These are phyloP conservation scores for Chytriomyces hyalinus DNA, from an alignment of 192 early-diverging fungal genomes.

Conservation along the genomic window DNA sequence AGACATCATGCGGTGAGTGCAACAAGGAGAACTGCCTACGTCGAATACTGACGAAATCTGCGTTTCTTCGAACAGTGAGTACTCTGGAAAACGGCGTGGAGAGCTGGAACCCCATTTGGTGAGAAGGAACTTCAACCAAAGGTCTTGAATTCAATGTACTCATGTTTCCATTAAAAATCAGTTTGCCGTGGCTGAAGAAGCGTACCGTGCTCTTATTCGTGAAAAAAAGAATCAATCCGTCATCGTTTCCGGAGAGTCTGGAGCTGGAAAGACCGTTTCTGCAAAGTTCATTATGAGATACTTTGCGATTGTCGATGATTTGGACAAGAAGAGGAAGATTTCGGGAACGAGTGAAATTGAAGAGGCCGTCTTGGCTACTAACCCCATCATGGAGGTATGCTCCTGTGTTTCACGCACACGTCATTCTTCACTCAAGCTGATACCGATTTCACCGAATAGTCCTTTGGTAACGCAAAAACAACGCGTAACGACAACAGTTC, in stretches of 20 bases:
- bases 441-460: constrained; percentile 37
- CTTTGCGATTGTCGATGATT: constrained; percentile 74
- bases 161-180: constrained; percentile 1
- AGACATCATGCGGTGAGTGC: constrained; percentile 37
- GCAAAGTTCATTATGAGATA: constrained; percentile 99
- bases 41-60: background rate
- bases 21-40: background rate
- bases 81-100: constrained; percentile 89
- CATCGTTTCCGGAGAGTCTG: constrained; percentile 93
- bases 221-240: constrained; percentile 96
- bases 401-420: background rate
- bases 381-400: constrained; percentile 94
- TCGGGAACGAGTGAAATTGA: constrained; percentile 53
- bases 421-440: background rate
- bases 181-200: constrained; percentile 98
- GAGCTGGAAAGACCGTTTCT: constrained; percentile 94
- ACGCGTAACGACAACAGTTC: constrained; percentile 99
- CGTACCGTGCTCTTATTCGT: constrained; percentile 90
- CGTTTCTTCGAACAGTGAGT: constrained; percentile 61
- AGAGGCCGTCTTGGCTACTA: constrained; percentile 79
- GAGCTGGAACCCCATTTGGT: constrained; percentile 95
- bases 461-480: constrained; percentile 99
- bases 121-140: background rate
- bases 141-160: background rate
- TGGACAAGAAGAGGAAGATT: constrained; percentile 39